phyloP scores from a whole-genome alignment of 2,329 filamentous ascomycete genomes.

The Penicillium oxalicum region DNA sequence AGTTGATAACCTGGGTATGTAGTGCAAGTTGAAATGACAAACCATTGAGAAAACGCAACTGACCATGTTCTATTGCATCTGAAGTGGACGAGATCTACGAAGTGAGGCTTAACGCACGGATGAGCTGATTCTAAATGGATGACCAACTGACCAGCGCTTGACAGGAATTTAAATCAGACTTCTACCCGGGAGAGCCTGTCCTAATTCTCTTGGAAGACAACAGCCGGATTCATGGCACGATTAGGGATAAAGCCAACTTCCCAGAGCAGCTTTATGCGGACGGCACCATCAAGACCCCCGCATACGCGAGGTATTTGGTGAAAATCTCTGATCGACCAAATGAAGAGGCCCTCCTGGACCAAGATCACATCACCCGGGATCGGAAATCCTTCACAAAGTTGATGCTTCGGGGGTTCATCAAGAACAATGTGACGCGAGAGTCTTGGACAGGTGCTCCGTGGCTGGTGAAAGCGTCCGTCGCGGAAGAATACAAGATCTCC shows the following conservation, averaged over 20 bases:
- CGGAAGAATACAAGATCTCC: constrained; percentile 76
- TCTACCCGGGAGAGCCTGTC: constrained; percentile 82
- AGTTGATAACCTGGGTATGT: constrained; percentile 67
- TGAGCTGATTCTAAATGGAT: background rate
- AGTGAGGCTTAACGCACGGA: constrained; percentile 27
- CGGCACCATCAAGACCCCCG: constrained; percentile 59
- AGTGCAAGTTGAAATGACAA: background rate
- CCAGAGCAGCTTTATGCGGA: constrained; percentile 55
- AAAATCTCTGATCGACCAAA: constrained; percentile 62
- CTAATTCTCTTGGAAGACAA: constrained; percentile 64
- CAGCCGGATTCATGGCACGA: constrained; percentile 65
- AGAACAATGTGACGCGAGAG: constrained; percentile 86
- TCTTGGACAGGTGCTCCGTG: constrained; percentile 95
- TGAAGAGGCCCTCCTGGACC: constrained; percentile 72
- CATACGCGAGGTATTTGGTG: constrained; percentile 75
- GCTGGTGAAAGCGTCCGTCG: constrained; percentile 84
- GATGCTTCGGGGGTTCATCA: constrained; percentile 87
- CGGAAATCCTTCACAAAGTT: constrained; percentile 91
- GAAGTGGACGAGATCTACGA: constrained; percentile 48
- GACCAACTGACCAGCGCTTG: constrained; percentile 4
- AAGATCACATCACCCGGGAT: constrained; percentile 76
- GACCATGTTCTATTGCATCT: constrained; percentile 7
- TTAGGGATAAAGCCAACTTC: constrained; percentile 81
- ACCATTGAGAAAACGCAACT: constrained; percentile 8
- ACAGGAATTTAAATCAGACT: constrained; percentile 75